A percentile compares a stretch with the other conserved stretches of the same genome.
Conservation (phyloP, 2,329 filamentous ascomycete genomes). For the Allantophomopsis cytisporea region DNA sequence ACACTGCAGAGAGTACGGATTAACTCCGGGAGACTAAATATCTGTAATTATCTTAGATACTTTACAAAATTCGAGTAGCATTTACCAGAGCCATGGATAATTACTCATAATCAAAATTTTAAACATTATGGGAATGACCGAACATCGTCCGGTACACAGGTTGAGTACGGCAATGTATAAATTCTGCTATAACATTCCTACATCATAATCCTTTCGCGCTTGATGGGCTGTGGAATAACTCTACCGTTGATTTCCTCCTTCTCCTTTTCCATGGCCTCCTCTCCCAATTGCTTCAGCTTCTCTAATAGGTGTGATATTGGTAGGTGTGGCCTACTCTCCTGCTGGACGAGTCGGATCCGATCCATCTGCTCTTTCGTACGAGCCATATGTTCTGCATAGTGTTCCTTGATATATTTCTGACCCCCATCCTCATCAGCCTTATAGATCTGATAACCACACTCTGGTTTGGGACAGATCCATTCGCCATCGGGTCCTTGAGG, state of each 20-base stretch:
- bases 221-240: slow-evolving; percentile 28
- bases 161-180: too few species aligned
- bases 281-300: slow-evolving; percentile 34
- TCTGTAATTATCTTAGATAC: too few species aligned
- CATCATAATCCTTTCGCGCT: slow-evolving; percentile 10
- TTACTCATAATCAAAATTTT: too few species aligned
- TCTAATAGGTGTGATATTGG: slow-evolving; percentile 44
- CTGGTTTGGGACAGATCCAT: slow-evolving; percentile 53
- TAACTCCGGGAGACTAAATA: too few species aligned
- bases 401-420: slow-evolving; percentile 41
- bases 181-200: too few species aligned
- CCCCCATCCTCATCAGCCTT: slow-evolving; percentile 41
- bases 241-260: slow-evolving; percentile 20
- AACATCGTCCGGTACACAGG: too few species aligned
- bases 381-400: slow-evolving; percentile 46
- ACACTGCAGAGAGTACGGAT: too few species aligned
- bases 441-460: slow-evolving; percentile 50
- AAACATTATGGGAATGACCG: too few species aligned
- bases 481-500: slow-evolving; percentile 45
- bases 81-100: too few species aligned
- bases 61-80: too few species aligned
- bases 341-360: slow-evolving; percentile 33
- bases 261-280: slow-evolving; percentile 16
- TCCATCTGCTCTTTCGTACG: slow-evolving; percentile 31
- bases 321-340: slow-evolving; percentile 38